Conservation (phyloP, 495 filamentous ascomycete genomes). For the Collariella sp. region DNA sequence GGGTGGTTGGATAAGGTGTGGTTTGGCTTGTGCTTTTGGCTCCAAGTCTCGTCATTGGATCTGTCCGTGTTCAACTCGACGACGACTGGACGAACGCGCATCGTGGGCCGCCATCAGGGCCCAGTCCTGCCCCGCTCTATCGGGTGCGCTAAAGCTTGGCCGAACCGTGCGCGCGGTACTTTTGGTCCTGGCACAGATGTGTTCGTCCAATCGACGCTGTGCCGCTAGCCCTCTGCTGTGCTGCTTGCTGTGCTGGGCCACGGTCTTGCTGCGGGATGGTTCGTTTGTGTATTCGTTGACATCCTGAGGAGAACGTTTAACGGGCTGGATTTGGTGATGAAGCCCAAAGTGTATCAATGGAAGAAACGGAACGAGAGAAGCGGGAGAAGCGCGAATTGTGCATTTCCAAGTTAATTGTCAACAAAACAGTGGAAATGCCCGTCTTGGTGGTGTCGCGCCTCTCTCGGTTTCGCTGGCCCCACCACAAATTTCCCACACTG, state of each 20-base stretch:
- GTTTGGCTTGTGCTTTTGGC: background rate
- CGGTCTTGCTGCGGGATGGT: background rate
- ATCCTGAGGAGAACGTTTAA: too few relatives aligned
- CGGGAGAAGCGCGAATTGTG: too few relatives aligned
- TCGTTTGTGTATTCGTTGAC: too few relatives aligned
- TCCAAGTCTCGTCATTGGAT: background rate
- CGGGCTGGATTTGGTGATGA: too few relatives aligned
- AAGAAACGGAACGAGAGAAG: too few relatives aligned
- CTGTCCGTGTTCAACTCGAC: too few relatives aligned
- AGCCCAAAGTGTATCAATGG: too few relatives aligned
- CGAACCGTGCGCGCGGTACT: slow-evolving; percentile 29
- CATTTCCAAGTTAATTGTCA: too few relatives aligned
- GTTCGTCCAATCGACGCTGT: background rate
- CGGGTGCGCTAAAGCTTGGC: background rate
- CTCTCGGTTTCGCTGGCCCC: background rate
- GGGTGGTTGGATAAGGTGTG: too few relatives aligned
- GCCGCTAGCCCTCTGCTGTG: background rate
- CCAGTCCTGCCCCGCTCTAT: background rate
- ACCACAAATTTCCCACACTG: slow-evolving; percentile 9
- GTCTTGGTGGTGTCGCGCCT: too few relatives aligned
- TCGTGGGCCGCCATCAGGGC: background rate
- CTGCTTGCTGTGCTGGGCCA: background rate
- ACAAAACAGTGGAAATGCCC: too few relatives aligned
- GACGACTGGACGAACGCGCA: too few relatives aligned
- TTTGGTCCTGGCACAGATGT: slow-evolving; percentile 4